Percentiles rank a stretch among this genome's conserved stretches.
Conservation (phyloP, 2,329 filamentous ascomycete genomes). For the Trichoderma sp. region DNA sequence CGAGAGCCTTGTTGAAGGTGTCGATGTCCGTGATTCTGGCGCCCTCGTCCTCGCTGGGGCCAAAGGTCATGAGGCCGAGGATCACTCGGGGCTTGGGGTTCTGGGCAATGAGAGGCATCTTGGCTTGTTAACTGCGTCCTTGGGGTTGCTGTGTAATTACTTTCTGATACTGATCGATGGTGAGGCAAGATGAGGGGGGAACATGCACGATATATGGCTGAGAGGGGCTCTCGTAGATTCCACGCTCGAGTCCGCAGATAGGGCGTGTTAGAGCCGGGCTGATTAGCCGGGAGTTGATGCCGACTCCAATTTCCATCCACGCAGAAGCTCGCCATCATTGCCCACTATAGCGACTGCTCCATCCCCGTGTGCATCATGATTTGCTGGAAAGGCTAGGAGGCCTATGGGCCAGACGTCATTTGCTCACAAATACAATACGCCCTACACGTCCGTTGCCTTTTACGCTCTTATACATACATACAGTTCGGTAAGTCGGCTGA, state of each 20-base stretch:
- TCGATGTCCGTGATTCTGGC: constrained; percentile 69
- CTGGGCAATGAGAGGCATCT: constrained; percentile 52
- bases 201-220: constrained; percentile 3
- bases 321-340: constrained; percentile 1
- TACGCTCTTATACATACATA: too few species aligned
- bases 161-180: too few species aligned
- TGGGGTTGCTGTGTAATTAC: too few species aligned
- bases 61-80: constrained; percentile 86
- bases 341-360: constrained; percentile 1
- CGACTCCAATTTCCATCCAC: background rate
- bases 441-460: too few species aligned
- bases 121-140: constrained; percentile 21
- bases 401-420: background rate
- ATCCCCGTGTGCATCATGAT: background rate
- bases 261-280: background rate
- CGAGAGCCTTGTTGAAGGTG: constrained; percentile 71
- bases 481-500: background rate
- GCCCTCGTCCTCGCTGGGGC: constrained; percentile 61
- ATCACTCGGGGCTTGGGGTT: constrained; percentile 67
- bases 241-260: background rate
- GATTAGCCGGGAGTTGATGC: background rate
- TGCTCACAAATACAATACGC: background rate
- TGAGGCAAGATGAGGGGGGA: background rate
- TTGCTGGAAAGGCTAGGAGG: background rate
- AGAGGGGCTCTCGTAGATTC: background rate